Base-by-base conservation (phyloP, 1,284 basidiomycete species). In the Fomitopsis betulina region DNA sequence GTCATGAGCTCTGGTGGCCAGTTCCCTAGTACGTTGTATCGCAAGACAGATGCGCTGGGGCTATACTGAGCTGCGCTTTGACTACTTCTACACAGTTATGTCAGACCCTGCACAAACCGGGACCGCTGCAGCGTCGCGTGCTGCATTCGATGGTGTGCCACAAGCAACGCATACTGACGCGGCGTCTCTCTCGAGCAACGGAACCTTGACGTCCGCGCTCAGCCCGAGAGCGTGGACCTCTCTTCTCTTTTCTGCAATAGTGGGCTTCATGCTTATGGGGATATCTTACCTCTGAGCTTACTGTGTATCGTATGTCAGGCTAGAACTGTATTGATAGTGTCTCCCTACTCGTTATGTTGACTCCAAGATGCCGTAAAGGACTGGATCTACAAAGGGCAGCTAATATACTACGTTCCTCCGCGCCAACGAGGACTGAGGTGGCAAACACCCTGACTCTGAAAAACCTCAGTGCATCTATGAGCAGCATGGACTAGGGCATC, bases 11-110 rank as follows among this genome's bases (percentile, higher is more conserved):
- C 67, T 39, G 74, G 72, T 19, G 74, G 73, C 25, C 74, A 75
- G 55, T 78, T 82, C 60, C 75, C 78, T 6, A 71, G 81, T 82
- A 58, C 38, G 71, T 69, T 10, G 23, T 19, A 3, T 17, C 13
- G 23, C 12, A 13, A 15, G 13, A 1, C 25, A 39, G 3, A 25
- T 32, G 45, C 49, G 35, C 38, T 15, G 19, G 43, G 23, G 52
- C n/a, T 15, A 30, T 30, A 12, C 25, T 3, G 6, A 30, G 33
- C 13, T 35, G 27, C 60, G 27, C 13, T 49, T 47, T 30, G 12
- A 8, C 12, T 45, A 13, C 38, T 9, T 4, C 32, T 21, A 30
- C 5, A 30, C 54, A 73, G 72, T 61, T 10, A 69, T 62, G 4
- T 69, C 68, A 12, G 67, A 73, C 38, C 57, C 62, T 15, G 69